Evolutionary conservation across 768 basidiomycete genomes (phyloP).

Genomic region (Chlorophyllum brunneum): DNA sequence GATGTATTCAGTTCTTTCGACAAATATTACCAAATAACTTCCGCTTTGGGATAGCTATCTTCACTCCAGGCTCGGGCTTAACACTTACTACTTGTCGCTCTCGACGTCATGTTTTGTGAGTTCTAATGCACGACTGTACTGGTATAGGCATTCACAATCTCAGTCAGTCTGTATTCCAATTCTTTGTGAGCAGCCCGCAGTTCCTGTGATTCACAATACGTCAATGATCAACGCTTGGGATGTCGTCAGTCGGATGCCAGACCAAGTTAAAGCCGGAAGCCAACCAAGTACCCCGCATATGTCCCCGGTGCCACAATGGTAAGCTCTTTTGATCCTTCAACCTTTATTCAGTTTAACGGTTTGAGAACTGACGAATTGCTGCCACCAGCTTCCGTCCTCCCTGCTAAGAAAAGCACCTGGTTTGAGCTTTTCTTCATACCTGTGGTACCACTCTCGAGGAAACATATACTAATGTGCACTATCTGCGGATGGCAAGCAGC

Average conservation of each 20-base stretch:
- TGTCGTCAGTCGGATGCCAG: constrained; percentile 57
- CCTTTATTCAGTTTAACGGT: neutral
- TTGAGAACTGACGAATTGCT: constrained; percentile 6
- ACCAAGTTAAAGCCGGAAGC: constrained; percentile 55
- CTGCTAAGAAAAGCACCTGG: constrained; percentile 66
- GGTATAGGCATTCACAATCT: too few relatives aligned
- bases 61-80: too few relatives aligned
- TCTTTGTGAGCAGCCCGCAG: constrained; percentile 31
- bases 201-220: constrained; percentile 6
- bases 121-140: too few relatives aligned
- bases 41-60: neutral
- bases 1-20: neutral
- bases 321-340: constrained; percentile 15
- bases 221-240: constrained; percentile 3
- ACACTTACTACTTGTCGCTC: too few relatives aligned
- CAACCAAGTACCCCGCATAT: constrained; percentile 48
- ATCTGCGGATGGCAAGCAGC: constrained; percentile 66
- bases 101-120: constrained; percentile 14
- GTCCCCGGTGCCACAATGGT: constrained; percentile 76
- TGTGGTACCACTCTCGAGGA: constrained; percentile 58
- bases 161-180: constrained; percentile 57
- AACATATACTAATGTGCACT: constrained; percentile 65
- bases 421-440: constrained; percentile 77
- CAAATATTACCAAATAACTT: constrained; percentile 14
- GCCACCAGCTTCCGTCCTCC: constrained; percentile 49